Conservation (phyloP, 2,329 filamentous ascomycete species). For the Fusarium nygamai region DNA sequence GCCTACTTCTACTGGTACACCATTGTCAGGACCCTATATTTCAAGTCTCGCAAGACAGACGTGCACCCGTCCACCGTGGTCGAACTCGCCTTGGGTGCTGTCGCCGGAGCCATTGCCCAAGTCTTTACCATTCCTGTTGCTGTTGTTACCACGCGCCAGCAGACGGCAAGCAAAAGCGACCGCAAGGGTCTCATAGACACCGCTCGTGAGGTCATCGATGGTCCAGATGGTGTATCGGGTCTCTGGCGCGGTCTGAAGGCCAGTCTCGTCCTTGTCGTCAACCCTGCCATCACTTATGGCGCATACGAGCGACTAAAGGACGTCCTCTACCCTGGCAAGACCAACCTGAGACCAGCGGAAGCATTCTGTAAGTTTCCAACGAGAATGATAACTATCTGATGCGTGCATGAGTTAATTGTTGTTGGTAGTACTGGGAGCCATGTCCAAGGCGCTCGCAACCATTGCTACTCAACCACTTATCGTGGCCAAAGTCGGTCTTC, state of each 20-base stretch:
- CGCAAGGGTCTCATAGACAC: slow-evolving; percentile 89
- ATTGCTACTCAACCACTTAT: slow-evolving; percentile 94
- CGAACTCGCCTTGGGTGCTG: slow-evolving; percentile 85
- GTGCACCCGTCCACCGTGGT: slow-evolving; percentile 77
- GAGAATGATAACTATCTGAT: not conserved
- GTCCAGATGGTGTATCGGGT: slow-evolving; percentile 88
- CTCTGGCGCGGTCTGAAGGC: slow-evolving; percentile 97
- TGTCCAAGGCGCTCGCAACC: slow-evolving; percentile 93
- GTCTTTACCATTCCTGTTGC: slow-evolving; percentile 96
- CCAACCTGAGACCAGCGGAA: slow-evolving; percentile 81
- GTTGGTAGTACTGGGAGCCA: slow-evolving; percentile 80
- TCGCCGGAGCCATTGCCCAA: slow-evolving; percentile 91
- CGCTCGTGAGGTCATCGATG: slow-evolving; percentile 86
- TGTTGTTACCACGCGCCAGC: slow-evolving; percentile 94
- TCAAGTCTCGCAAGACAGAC: slow-evolving; percentile 64
- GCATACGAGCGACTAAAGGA: slow-evolving; percentile 91
- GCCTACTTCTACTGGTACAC: slow-evolving; percentile 99
- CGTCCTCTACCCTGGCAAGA: slow-evolving; percentile 79
- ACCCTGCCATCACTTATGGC: slow-evolving; percentile 97
- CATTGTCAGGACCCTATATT: slow-evolving; percentile 82
- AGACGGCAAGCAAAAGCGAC: slow-evolving; percentile 87
- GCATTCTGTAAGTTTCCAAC: slow-evolving; percentile 79
- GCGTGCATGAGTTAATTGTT: slow-evolving; percentile 6
- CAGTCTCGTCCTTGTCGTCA: slow-evolving; percentile 93
- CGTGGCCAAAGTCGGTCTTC: slow-evolving; percentile 95